Evolutionary conservation across 495 filamentous ascomycete genomes (phyloP), one percentile per base, ranked within the genome.

Genomic region (Penicillium soppii): DNA sequence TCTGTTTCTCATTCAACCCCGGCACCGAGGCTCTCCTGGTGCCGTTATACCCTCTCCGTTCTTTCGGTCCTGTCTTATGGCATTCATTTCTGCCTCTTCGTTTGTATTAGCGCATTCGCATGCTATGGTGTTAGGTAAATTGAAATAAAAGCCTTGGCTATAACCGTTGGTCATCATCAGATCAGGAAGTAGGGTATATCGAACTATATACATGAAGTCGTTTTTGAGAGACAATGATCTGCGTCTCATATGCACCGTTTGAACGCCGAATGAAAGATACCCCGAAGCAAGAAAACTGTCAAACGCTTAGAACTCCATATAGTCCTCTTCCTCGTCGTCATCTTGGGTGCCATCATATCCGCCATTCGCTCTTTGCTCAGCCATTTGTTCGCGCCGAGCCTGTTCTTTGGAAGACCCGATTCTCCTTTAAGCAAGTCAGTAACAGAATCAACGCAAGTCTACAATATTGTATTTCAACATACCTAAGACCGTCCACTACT

Each of bases 401-500:
- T 77, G 74, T 56, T 77, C 74, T 54, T 72, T 75, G 0, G 74
- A 77, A 7, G 71, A 67, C 22, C 74, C 74, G 44, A 77, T 75
- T 61, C 65, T 69, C 50, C 74, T 75, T 23, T 12, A 19, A 16
- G 3, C 20, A 37, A 40, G 32, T 64, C 33, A 65, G 47, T 15
- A 44, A 40, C 1, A 4, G 21, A 0, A 16, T 32, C 12, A n/a
- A n/a, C 27, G 9, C 1, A 35, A 35, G 21, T 35, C 4, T 7
- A 10, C 41, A 12, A 21, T 1, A 13, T 17, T 9, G 15, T 1
- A 10, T 12, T 19, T 25, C 1, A 10, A 61, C 64, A 59, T 73
- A 74, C 77, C 92, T 79, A 56, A 97, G 77, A 22, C 87, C 88
- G 71, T 98, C 92, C 54, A 97, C 84, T 7, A 96, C 89, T 1